Evolutionary conservation across 1,284 basidiomycete species (phyloP), one percentile per base, ranked within the genome.

Genomic region (Phellopilus nigrolimitatus): DNA sequence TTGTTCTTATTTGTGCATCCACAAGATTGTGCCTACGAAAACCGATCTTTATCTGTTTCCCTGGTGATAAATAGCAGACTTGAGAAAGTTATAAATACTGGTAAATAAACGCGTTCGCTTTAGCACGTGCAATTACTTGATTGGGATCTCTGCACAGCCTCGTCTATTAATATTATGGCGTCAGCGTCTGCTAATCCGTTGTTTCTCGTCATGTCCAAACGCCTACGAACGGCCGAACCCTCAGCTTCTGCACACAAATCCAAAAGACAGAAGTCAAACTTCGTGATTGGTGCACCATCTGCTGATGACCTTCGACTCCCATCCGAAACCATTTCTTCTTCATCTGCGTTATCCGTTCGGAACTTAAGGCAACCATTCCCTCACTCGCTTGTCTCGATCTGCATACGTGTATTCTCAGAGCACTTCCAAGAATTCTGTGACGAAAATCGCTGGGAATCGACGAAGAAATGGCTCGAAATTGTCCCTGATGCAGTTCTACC

Each of bases 401-500:
- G 78, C 57, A 71, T 73, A 5, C 72, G 74, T 15, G 62, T 69
- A 3, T 82, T 85, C 57, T 78, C 73, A n/a, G 58, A 65, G 0
- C 68, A 74, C 52, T 66, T 80, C 47, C 59, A 62, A 17, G 58
- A 55, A 7, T 63, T 84, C 4, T 70, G 71, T 22, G 64, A 75
- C 33, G 63, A 68, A 37, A 46, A 55, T 9, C 51, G 61, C 17
- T 80, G 77, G 76, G 59, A 64, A 27, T 55, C 55, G 13, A 65
- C 71, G 1, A 68, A 71, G 22, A 48, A 55, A 25, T 68, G 68
- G 59, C 62, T 85, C n/a, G 68, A 70, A 49, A 58, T 59, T 1
- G 61, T 84, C 8, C 83, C 83, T 0, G 80, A 84, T 39, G n/a
- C 63, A 3, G 55, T 82, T 3, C 63, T 78, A 8, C 71, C 75